Evolutionary conservation across 768 basidiomycete genomes (phyloP), one percentile per base, ranked within the genome.

Genomic region (Melanogaster broomeanus): DNA sequence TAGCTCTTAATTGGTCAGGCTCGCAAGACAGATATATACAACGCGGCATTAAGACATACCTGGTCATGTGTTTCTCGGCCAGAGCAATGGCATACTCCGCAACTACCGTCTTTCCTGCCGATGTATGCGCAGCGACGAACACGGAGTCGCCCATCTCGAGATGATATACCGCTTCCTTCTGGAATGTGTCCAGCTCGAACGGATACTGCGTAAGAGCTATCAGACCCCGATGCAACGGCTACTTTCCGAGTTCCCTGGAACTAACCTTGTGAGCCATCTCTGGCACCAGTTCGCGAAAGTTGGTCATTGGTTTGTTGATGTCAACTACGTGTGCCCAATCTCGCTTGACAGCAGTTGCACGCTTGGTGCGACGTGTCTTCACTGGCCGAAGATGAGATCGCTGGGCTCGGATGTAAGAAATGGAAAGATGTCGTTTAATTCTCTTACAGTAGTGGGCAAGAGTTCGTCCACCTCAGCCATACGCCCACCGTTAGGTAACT

Each of bases 281-380:
- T 0, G 96, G 96, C 8, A 99, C 93, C 22, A 98, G 85, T 65
- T 96, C 87, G 47, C 81, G 82, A 65, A 96, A 96, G 65, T 98
- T 96, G 13, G 76, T 74, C 66, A 97, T 84, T 19, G 93, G 90
- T 54, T 88, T 87, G 61, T 93, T 93, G 53, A 98, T 84, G 61
- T 98, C 91, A 25, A 98, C 91, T 24, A 93, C 89, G 75, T 98
- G 97, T 2, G 97, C 97, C 97, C 97, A 99, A 56, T 98, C 93
- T 42, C 90, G 88, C 71, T 95, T 95, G 51, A 83, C 83, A 4
- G 83, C 63, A 42, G 79, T 75, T 2, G 74, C 59, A 27, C 77
- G 75, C 58, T 74, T 77, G 16, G 67, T 54, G 40, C 73, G 73
- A 33, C 74, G 74, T 2, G 78, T 55, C 45, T 76, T 75, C 34